Base-by-base conservation (phyloP, 352 stramenopile species). In the Phytophthora constricta region DNA sequence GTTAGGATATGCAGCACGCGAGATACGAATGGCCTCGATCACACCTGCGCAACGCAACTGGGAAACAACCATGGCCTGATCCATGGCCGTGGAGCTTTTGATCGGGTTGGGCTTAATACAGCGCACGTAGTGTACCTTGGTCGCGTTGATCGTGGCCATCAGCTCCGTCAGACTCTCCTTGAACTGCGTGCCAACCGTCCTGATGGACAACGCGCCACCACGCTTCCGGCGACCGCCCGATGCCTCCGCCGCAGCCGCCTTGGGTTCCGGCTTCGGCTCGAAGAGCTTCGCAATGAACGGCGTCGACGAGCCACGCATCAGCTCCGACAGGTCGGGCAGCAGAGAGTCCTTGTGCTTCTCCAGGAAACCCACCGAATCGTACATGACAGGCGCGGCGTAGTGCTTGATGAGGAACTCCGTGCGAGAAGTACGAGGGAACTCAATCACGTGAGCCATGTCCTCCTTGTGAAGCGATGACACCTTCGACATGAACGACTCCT, bases 31-130 rank as follows among this genome's bases (percentile, higher is more conserved):
- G 14, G 98, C 98, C 68, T 99, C 98, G 70, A 99, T 98, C 13
- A 99, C 97, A 87, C 98, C 98, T 65, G 96, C 97, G 64, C 99
- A 99, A 28, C 92, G 87, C 43, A 99, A 72, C 75, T 99, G 97
- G 39, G 98, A 95, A 3, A 98, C 95, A 4, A 98, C 88, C 81
- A 98, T 94, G 22, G 89, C 79, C 34, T 98, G 77, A 46, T 98
- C 95, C 82, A 99, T 93, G n/a, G 58, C 74, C 1, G 64, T 79
- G 8, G 88, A 58, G 67, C 97, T 98, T 71, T 99, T 98, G 31
- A 97, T 91, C 72, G 98, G 90, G 79, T 99, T 99, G 0, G 98
- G 97, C 83, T 99, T 99, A 60, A 99, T 98, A 78, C 98, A 99
- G 37, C 98, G 90, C 49, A 99, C 97, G 68, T 99, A 99, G 70